phyloP scores from a whole-genome alignment of 371 early-diverging fungal genomes.

The Mucor ambiguus region DNA sequence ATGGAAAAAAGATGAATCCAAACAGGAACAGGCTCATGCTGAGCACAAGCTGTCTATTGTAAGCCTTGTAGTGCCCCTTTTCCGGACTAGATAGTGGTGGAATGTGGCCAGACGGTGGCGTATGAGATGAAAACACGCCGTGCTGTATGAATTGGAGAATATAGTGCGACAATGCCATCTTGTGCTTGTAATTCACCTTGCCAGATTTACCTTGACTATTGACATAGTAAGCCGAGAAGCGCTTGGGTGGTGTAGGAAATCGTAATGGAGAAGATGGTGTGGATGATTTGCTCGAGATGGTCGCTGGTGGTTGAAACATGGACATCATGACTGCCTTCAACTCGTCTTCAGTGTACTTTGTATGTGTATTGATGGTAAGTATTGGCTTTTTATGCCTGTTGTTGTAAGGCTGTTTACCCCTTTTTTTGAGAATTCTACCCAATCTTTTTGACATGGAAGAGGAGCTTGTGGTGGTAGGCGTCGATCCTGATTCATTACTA shows the following conservation, averaged over 20 bases:
- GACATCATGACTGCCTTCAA: neutral
- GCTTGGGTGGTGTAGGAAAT: slow-evolving; percentile 19
- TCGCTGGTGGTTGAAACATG: slow-evolving; percentile 21
- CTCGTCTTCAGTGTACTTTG: neutral
- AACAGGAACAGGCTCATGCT: slow-evolving; percentile 12
- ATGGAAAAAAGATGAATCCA: slow-evolving; percentile 22
- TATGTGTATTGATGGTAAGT: neutral
- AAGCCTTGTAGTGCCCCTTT: neutral
- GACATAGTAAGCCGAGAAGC: slow-evolving; percentile 23
- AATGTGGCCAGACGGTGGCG: neutral
- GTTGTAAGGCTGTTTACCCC: slow-evolving; percentile 13
- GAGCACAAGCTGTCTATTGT: neutral
- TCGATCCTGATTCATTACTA: neutral
- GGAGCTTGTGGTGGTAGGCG: neutral
- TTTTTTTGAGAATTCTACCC: slow-evolving; percentile 17
- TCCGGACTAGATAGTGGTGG: neutral
- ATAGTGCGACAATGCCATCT: neutral
- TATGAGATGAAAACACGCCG: neutral
- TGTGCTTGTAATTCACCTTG: slow-evolving; percentile 2
- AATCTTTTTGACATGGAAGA: slow-evolving; percentile 15
- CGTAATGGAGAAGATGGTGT: neutral
- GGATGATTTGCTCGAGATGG: slow-evolving; percentile 15
- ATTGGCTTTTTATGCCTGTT: neutral
- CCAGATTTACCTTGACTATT: slow-evolving; percentile 9
- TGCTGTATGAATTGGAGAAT: slow-evolving; percentile 1